Evolutionary conservation across 1,284 basidiomycete species (phyloP), one percentile per base, ranked within the genome.

Genomic region (Hymenochaete sp.): DNA sequence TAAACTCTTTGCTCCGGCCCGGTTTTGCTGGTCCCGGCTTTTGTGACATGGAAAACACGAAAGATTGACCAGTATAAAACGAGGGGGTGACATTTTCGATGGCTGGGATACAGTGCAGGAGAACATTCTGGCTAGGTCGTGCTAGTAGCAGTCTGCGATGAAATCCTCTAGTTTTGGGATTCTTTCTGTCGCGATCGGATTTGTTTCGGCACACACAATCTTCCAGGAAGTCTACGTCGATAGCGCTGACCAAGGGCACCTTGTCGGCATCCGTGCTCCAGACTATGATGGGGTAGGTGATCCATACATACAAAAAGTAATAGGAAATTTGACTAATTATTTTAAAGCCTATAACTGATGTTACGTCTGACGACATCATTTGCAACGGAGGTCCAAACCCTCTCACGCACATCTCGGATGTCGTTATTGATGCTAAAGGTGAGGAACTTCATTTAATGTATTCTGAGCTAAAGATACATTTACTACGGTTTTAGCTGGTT

Each of bases 321-420:
- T 31, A 10, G 1, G 2, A 10, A 16, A 11, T 26, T 19, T 28
- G 13, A 8, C 24, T 25, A 26, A 29, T 38, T 7, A n/a, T 38
- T 31, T 22, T 40, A 6, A 14, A 48, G 47, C 47, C 47, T 26
- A 54, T 54, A 33, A 53, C 52, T 3, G 52, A 55, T 28, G 54
- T 55, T 9, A 52, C 52, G 1, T 50, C 50, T 25, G 44, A 48
- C 25, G 50, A 51, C 25, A 38, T 55, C 44, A 55, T 53, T 38
- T 55, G 54, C 51, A 55, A 55, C 29, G 54, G 54, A 18, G 51
- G 51, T 24, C 52, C 50, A 31, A 52, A 55, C 42, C 47, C 54
- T 5, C 48, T 55, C 21, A 38, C 37, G 4, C 37, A 48, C 26
- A 29, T 44, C 24, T 48, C 47, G 13, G 33, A 37, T 28, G 47